These are phyloP conservation scores for Chrysosporium queenslandicum DNA, from an alignment of 2,329 filamentous ascomycete species.

Conservation along the genomic window DNA sequence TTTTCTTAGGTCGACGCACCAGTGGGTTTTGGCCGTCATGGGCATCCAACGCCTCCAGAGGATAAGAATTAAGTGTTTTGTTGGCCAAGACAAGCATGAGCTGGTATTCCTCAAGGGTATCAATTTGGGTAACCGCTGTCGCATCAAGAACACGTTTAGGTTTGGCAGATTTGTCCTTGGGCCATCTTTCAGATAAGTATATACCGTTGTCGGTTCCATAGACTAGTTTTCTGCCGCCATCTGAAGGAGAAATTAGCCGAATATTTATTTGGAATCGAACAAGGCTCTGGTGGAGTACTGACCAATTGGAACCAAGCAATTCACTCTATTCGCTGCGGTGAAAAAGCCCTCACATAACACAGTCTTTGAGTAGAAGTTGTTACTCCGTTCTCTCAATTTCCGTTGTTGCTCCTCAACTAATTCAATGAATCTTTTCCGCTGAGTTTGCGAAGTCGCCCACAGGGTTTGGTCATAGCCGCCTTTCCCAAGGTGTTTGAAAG, in stretches of 20 bases:
- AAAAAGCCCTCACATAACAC: slow-evolving; percentile 79
- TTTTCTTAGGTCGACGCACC: slow-evolving; percentile 84
- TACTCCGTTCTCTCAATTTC: slow-evolving; percentile 62
- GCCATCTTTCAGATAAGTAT: slow-evolving; percentile 81
- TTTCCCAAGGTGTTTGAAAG: slow-evolving; percentile 90
- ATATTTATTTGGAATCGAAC: slow-evolving; percentile 6
- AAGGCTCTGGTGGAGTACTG: slow-evolving; percentile 29
- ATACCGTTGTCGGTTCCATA: slow-evolving; percentile 92
- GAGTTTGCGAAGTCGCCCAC: slow-evolving; percentile 74
- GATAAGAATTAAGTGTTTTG: slow-evolving; percentile 84
- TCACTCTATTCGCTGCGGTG: slow-evolving; percentile 77
- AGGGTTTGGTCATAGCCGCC: slow-evolving; percentile 88
- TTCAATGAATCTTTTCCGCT: slow-evolving; percentile 93
- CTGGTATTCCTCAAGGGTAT: slow-evolving; percentile 90
- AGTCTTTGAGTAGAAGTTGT: slow-evolving; percentile 59
- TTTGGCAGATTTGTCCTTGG: slow-evolving; percentile 62
- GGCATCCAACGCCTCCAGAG: slow-evolving; percentile 73
- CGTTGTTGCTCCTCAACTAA: slow-evolving; percentile 86
- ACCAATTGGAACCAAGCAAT: slow-evolving; percentile 89
- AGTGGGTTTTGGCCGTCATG: slow-evolving; percentile 64
- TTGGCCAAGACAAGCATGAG: slow-evolving; percentile 84
- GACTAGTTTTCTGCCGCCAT: slow-evolving; percentile 88
- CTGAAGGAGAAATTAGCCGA: slow-evolving; percentile 37
- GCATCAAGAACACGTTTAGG: slow-evolving; percentile 79
- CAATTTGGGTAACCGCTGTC: slow-evolving; percentile 82